Base-by-base conservation (phyloP, 2,329 filamentous ascomycete species). In the Fusarium avenaceum region DNA sequence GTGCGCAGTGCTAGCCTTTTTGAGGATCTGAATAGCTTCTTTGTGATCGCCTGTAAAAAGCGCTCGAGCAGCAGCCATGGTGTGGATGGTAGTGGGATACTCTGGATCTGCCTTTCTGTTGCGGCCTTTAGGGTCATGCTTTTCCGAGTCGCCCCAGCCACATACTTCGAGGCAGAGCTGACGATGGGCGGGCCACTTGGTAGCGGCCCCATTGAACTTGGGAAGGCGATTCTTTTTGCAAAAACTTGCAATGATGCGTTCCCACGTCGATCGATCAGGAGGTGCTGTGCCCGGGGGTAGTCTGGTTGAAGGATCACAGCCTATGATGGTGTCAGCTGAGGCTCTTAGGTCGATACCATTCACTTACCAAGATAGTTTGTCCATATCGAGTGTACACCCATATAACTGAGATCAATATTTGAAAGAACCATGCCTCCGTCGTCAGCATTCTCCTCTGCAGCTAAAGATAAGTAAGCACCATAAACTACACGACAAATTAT, bases 91-190 rank as follows among this genome's bases (percentile, higher is more conserved):
- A 2, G 85, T 87, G n/a, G 82, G 83, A 66, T 82, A 83, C 59
- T 84, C 84, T 1, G 82, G 76, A 35, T 78, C 79, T 28, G 77
- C 78, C 10, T 81, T 80, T 30, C 77, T 74, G 78, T 83, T 81
- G 17, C 79, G 73, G 22, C 81, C 82, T 43, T 82, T 79, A 14
- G 79, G 77, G 42, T 83, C 80, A 44, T 84, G 77, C 56, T 71
- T 83, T 79, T 69, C 84, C 74, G 59, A 86, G 81, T 78, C 89
- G 84, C 91, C 88, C 88, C 91, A 93, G 47, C 88, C 86, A 73
- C 91, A 94, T 20, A 94, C 88, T 35, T 90, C 88, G 7, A 96
- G 85, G 63, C 91, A 93, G 6, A 94, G 82, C 74, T 92, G 90
- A 45, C 93, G 85, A 72, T 94, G 91, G 48, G 90, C 85, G 0